A percentile compares a stretch with the other conserved stretches of the same genome.
phyloP scores from a whole-genome alignment of 345 rosid genomes.

The Sisymbrium altissimum region DNA sequence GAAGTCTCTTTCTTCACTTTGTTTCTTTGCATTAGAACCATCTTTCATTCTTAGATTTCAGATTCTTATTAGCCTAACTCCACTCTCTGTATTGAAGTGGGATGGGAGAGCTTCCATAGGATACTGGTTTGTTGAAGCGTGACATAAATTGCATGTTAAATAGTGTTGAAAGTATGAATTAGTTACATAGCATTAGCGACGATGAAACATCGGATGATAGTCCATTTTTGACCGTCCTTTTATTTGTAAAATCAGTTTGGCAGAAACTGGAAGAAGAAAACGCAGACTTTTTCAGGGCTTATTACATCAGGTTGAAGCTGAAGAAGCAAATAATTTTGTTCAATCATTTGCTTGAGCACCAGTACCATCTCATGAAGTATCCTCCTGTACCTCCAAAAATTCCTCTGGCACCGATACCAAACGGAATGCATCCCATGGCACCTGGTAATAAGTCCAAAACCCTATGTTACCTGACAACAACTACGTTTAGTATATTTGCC shows the following conservation, averaged over 20 bases:
- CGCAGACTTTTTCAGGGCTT: constrained; percentile 89
- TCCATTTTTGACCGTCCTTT: not conserved
- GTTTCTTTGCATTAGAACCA: not conserved
- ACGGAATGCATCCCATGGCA: constrained; percentile 85
- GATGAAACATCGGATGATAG: not conserved
- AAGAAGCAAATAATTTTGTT: constrained; percentile 89
- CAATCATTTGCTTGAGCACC: constrained; percentile 91
- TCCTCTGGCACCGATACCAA: constrained; percentile 83
- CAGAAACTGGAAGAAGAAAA: constrained; percentile 99
- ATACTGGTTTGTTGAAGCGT: constrained; percentile 4
- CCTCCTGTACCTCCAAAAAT: constrained; percentile 62
- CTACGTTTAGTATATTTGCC: not conserved
- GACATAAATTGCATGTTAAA: not conserved
- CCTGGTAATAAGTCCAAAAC: constrained; percentile 56
- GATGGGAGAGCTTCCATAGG: not conserved
- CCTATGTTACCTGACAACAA: not conserved
- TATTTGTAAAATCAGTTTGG: constrained; percentile 60
- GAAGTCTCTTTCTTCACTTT: not conserved
- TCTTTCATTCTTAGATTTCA: not conserved
- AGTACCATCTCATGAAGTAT: constrained; percentile 86
- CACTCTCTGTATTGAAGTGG: not conserved
- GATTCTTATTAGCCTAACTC: too few relatives aligned
- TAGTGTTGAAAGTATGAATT: not conserved
- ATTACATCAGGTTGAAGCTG: constrained; percentile 86
- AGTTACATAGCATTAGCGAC: constrained; percentile 1